Base-by-base conservation (phyloP, 192 early-diverging fungal species). In the Cladochytrium replicatum region DNA sequence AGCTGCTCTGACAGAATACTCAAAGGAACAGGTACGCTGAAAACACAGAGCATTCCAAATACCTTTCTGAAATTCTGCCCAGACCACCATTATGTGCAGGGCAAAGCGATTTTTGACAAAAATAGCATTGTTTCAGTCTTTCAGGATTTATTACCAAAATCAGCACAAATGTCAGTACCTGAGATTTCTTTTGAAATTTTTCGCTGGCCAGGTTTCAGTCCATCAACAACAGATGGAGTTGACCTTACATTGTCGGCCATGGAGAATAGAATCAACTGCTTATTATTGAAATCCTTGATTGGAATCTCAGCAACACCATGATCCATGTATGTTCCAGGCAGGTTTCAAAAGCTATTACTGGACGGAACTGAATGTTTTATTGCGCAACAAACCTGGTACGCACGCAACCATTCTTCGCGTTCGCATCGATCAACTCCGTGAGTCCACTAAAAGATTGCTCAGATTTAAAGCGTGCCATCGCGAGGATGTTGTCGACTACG, bases 151-250 rank as follows among this genome's bases (percentile, higher is more conserved):
- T 56, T 91, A 88, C 54, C 93, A 81, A 43, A 81, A 81, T 27
- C 77, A 77, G 68, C 76, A 96, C 29, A 99, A 55, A n/a, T n/a
- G n/a, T n/a, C n/a, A n/a, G n/a, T n/a, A n/a, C n/a, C n/a, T n/a
- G n/a, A n/a, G n/a, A n/a, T n/a, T n/a, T n/a, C n/a, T n/a, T n/a
- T n/a, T n/a, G n/a, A n/a, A 48, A 92, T 89, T 71, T 96, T 99
- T 53, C 95, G 78, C 64, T 99, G 95, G 4, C 88, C 91, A n/a
- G 93, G 93, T 65, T 99, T 99, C 7, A 99, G 71, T 0, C 93
- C 95, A 64, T 99, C 95, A 6, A 99, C 82, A 11, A 84, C 67
- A 4, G 84, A 91, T 3, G 93, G 93, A 49, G 96, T 96, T 0
- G 95, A 96, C 17, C 95, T 85, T 21, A 81, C 70, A 52, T 95